Evolutionary conservation across 2,329 filamentous ascomycete genomes (phyloP), one percentile per base, ranked within the genome.

Genomic region (Trichophyton equinum): DNA sequence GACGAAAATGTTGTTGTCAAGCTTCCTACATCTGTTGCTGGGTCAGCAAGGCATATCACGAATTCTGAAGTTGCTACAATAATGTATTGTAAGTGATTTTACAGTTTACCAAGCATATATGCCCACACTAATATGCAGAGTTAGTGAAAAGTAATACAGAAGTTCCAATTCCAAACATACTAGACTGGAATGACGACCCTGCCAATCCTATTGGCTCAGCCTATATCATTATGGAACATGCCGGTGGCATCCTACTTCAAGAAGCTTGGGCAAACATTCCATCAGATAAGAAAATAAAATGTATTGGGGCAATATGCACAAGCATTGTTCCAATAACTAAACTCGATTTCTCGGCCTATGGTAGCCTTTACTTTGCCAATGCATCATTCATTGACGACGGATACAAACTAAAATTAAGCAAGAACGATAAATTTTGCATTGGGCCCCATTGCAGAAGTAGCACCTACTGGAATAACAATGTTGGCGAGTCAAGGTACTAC

Each of bases 141-240:
- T 8, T 36, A 76, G 73, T 75, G 61, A 70, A 71, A 69, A 36
- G 61, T 0, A 68, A 73, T 30, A 77, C 75, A 7, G 68, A 61
- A 7, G 70, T 78, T 40, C 75, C 76, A 33, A 70, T 78, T 38
- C 76, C 76, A 30, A 68, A 64, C 59, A 71, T 78, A 44, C 66
- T 77, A 6, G 75, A 75, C 63, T 79, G 75, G 75, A 74, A 67
- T 65, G 66, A 75, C 62, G 69, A 76, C 62, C 61, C 66, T 20
- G 65, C 61, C 2, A 73, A 72, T 61, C 20, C 65, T 13, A 69
- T 75, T 57, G 71, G 72, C 40, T 68, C 64, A 25, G 71, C 75
- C 63, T 75, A 75, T 57, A 75, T 75, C 33, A 75, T 76, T 22
- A 74, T 74, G 70, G 69, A 74, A 61, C 70, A 75, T 63, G 70